Evolutionary conservation across 116 monocot species (phyloP).

Genomic region (Zostera marina): DNA sequence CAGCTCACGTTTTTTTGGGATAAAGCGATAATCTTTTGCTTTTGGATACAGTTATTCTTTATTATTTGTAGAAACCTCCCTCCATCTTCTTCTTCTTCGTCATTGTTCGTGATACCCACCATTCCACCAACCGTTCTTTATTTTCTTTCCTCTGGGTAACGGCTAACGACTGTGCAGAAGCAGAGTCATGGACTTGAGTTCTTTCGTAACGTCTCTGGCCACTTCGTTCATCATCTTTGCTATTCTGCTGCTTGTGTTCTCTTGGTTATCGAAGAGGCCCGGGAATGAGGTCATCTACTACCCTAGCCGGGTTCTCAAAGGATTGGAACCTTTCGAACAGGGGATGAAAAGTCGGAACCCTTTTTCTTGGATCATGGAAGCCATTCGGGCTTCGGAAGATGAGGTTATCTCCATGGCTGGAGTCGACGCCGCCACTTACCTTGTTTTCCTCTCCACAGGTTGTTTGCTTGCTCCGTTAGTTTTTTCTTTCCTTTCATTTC

Average conservation of each 20-base stretch:
- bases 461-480: neutral
- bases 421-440: conserved; percentile 65
- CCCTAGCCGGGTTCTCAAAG: conserved; percentile 39
- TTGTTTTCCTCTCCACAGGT: conserved; percentile 77
- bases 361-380: conserved; percentile 53
- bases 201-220: conserved; percentile 65
- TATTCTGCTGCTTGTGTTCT: conserved; percentile 43
- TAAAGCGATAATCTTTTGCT: too few relatives aligned
- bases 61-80: too few relatives aligned
- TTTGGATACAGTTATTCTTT: too few relatives aligned
- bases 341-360: conserved; percentile 36
- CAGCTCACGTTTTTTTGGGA: too few relatives aligned
- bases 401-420: conserved; percentile 56
- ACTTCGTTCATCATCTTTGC: conserved; percentile 68
- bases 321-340: conserved; percentile 29
- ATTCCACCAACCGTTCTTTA: too few relatives aligned
- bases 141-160: too few relatives aligned
- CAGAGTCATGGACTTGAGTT: conserved; percentile 48
- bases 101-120: too few relatives aligned
- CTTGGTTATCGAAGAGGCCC: conserved; percentile 50
- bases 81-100: too few relatives aligned
- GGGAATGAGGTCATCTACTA: conserved; percentile 76
- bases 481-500: too few relatives aligned
- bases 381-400: conserved; percentile 43
- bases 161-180: neutral